Conservation (phyloP, 2,329 filamentous ascomycete genomes). For the Alternaria arborescens region DNA sequence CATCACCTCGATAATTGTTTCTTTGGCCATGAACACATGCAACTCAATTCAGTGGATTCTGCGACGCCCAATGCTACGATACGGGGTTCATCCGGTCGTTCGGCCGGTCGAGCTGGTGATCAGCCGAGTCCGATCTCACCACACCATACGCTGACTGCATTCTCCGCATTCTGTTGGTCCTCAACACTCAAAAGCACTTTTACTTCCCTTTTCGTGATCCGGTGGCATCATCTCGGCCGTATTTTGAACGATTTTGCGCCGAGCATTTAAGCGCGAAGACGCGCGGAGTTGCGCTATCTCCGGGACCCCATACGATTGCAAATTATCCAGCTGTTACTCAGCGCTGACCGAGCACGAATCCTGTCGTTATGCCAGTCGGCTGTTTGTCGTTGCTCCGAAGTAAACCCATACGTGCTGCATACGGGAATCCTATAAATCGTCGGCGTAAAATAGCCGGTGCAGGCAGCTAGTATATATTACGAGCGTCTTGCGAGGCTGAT, state of each 20-base stretch:
- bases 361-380: not conserved
- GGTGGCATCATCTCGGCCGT: slow-evolving; percentile 1
- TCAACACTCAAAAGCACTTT: slow-evolving; percentile 11
- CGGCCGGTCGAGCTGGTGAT: slow-evolving; percentile 6
- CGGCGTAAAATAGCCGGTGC: not conserved
- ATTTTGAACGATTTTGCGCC: slow-evolving; percentile 7
- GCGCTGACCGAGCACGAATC: slow-evolving; percentile 4
- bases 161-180: slow-evolving; percentile 1
- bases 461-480: not conserved
- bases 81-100: slow-evolving; percentile 9
- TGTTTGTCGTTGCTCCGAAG: not conserved
- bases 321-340: not conserved
- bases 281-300: slow-evolving; percentile 3
- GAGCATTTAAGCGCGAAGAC: slow-evolving; percentile 1
- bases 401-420: not conserved
- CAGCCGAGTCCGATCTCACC: slow-evolving; percentile 4
- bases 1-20: slow-evolving; percentile 5
- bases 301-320: not conserved
- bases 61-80: slow-evolving; percentile 3
- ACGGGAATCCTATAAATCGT: slow-evolving; percentile 1
- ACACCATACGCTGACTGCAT: not conserved
- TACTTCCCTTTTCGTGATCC: slow-evolving; percentile 1
- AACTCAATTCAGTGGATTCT: slow-evolving; percentile 11
- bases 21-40: slow-evolving; percentile 4
- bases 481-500: slow-evolving; percentile 1